Evolutionary conservation across 768 basidiomycete genomes (phyloP).

Genomic region (Calocybe gangraenosa): DNA sequence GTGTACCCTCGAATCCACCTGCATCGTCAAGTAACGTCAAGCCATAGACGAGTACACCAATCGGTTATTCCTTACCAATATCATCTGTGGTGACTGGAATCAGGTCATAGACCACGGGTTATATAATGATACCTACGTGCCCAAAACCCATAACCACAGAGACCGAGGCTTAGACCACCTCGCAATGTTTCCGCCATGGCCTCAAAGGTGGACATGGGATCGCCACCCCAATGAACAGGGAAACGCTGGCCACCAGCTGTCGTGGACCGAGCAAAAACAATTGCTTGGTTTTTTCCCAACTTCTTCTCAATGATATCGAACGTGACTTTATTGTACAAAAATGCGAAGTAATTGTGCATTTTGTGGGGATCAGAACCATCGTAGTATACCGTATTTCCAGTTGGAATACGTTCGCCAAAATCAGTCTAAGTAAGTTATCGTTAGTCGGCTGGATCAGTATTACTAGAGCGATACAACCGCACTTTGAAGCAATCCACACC

Average conservation of each 20-base stretch:
- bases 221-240: constrained; percentile 40
- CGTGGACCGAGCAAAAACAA: constrained; percentile 42
- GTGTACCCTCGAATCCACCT: constrained; percentile 30
- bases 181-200: constrained; percentile 47
- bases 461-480: constrained; percentile 24
- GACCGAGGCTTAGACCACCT: constrained; percentile 37
- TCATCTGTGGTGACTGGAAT: constrained; percentile 24
- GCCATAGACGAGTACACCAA: background rate
- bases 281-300: constrained; percentile 35
- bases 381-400: constrained; percentile 32
- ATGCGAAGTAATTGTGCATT: constrained; percentile 21
- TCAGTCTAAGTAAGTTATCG: too few relatives aligned
- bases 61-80: constrained; percentile 32
- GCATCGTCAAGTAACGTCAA: background rate
- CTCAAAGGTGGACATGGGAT: constrained; percentile 42
- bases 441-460: too few relatives aligned
- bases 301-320: constrained; percentile 34
- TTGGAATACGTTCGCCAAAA: constrained; percentile 31
- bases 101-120: background rate
- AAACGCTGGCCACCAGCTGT: constrained; percentile 43
- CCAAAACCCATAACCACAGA: constrained; percentile 42
- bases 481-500: constrained; percentile 39
- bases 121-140: constrained; percentile 22
- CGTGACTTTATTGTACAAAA: constrained; percentile 36
- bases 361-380: constrained; percentile 22